phyloP scores from a whole-genome alignment of 495 filamentous ascomycete species.

The Podospora australis region DNA sequence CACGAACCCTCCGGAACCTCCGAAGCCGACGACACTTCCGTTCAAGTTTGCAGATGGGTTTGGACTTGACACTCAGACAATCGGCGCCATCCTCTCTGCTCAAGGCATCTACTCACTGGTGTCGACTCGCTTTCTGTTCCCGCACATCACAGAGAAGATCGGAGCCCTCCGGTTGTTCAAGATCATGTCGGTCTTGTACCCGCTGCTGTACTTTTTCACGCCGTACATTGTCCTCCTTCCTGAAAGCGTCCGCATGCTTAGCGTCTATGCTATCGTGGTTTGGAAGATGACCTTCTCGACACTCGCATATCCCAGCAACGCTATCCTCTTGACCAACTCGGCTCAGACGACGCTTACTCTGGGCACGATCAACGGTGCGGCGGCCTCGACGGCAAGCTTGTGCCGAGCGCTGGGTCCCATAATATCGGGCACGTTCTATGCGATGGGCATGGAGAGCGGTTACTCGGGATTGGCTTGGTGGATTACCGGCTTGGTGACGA shows the following conservation, averaged over 20 bases:
- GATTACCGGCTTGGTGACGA: constrained; percentile 69
- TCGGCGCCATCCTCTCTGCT: constrained; percentile 79
- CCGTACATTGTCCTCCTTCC: constrained; percentile 88
- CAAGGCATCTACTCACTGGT: constrained; percentile 89
- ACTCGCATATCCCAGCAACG: constrained; percentile 78
- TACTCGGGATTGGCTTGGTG: constrained; percentile 90
- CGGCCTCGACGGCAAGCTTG: constrained; percentile 82
- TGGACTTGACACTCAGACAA: constrained; percentile 68
- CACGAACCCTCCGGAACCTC: constrained; percentile 49
- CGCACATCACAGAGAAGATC: constrained; percentile 61
- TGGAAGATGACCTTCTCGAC: constrained; percentile 86
- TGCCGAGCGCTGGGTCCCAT: constrained; percentile 83
- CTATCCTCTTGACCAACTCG: constrained; percentile 78
- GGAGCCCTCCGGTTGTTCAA: constrained; percentile 75
- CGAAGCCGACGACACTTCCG: constrained; percentile 48
- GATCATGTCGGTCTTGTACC: constrained; percentile 71
- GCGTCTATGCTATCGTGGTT: constrained; percentile 67
- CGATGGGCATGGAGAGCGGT: constrained; percentile 68
- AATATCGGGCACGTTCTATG: constrained; percentile 77
- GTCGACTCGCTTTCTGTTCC: constrained; percentile 76
- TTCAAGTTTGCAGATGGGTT: constrained; percentile 89
- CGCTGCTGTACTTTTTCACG: constrained; percentile 77
- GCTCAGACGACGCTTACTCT: constrained; percentile 73
- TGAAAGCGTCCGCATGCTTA: constrained; percentile 57
- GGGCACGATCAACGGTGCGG: constrained; percentile 88